A percentile compares a stretch with the other conserved stretches of the same genome.
These are phyloP conservation scores for Antitrichia curtipendula DNA, from an alignment of 225 moss, liverwort and hornwort genomes.

Conservation along the genomic window DNA sequence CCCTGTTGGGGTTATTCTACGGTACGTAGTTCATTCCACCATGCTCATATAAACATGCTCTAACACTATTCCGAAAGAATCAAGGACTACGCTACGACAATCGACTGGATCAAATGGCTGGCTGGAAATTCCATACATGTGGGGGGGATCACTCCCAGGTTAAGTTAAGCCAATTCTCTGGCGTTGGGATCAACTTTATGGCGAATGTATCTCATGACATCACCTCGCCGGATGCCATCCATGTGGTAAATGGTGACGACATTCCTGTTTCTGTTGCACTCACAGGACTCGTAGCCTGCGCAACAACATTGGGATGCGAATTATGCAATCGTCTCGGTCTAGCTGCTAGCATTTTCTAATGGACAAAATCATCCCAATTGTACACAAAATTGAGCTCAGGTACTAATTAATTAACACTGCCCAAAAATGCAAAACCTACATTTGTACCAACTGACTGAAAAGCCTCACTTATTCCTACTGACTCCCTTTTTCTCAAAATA, in stretches of 20 bases:
- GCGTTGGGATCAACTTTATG: constrained; percentile 12
- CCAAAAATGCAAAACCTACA: neutral
- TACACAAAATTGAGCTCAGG: too few relatives aligned
- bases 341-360: neutral
- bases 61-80: constrained; percentile 1
- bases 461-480: neutral
- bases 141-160: neutral
- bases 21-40: neutral
- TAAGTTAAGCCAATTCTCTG: neutral
- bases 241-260: constrained; percentile 14
- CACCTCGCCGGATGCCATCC: constrained; percentile 1
- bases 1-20: neutral
- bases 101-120: neutral
- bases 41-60: neutral
- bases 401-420: neutral
- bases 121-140: neutral
- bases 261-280: constrained; percentile 11
- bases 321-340: neutral
- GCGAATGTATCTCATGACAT: constrained; percentile 11
- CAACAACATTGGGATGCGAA: neutral
- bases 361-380: neutral
- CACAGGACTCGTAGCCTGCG: constrained; percentile 16
- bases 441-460: neutral
- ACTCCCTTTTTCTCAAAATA: too few relatives aligned
- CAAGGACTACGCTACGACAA: neutral